Evolutionary conservation across 2,329 filamentous ascomycete species (phyloP).

Genomic region (Ophiobolus disseminans): DNA sequence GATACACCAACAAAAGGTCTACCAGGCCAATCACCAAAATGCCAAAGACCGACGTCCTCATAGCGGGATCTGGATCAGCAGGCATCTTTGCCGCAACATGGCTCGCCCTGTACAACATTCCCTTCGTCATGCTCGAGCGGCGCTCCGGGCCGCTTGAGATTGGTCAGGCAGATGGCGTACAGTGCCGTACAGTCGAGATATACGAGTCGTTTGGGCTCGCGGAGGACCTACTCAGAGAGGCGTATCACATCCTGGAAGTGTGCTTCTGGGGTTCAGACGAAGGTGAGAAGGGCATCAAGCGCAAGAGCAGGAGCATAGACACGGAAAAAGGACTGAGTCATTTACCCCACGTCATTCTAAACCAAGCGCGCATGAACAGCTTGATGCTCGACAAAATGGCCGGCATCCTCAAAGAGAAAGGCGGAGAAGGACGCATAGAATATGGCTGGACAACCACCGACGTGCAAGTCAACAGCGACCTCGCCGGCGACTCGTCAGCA

Average conservation of each 20-base stretch:
- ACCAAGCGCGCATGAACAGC: constrained; percentile 73
- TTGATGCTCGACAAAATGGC: constrained; percentile 63
- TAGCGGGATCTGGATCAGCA: constrained; percentile 67
- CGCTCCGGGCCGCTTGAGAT: constrained; percentile 61
- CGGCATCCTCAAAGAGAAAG: constrained; percentile 34
- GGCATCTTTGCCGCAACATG: constrained; percentile 68
- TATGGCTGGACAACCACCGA: constrained; percentile 62
- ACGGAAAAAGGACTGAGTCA: constrained; percentile 66
- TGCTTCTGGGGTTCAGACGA: constrained; percentile 54
- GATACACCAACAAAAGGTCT: background rate
- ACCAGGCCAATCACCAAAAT: constrained; percentile 9
- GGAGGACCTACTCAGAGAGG: constrained; percentile 68
- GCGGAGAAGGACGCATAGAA: constrained; percentile 52
- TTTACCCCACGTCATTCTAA: constrained; percentile 72
- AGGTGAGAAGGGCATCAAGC: constrained; percentile 48
- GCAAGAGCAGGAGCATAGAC: constrained; percentile 58
- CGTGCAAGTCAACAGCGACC: constrained; percentile 58
- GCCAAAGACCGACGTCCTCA: constrained; percentile 61
- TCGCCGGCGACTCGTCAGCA: constrained; percentile 37
- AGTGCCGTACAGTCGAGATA: constrained; percentile 74
- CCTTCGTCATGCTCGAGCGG: constrained; percentile 65
- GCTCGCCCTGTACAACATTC: constrained; percentile 65
- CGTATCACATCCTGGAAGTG: constrained; percentile 72
- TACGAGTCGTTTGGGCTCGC: constrained; percentile 73
- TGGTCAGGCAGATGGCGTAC: constrained; percentile 70